These are phyloP conservation scores for Talaromyces sp. DNA, from an alignment of 2,329 filamentous ascomycete genomes.

Conservation along the genomic window DNA sequence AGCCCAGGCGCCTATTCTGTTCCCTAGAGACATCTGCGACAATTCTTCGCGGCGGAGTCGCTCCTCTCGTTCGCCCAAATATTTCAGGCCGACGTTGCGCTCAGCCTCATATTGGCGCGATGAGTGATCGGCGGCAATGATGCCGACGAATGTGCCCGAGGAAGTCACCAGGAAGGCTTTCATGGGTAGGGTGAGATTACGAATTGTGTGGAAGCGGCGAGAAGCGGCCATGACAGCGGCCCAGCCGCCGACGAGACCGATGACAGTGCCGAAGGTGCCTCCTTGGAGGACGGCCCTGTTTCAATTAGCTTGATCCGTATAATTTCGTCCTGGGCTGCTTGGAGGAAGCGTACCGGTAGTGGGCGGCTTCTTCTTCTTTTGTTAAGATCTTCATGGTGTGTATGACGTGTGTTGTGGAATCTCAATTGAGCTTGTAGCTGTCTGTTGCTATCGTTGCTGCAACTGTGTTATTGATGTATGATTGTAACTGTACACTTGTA, in stretches of 20 bases:
- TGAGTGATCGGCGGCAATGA: constrained; percentile 76
- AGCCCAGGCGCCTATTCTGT: constrained; percentile 70
- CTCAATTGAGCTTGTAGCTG: background rate
- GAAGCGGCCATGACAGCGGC: constrained; percentile 66
- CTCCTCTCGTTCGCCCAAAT: constrained; percentile 61
- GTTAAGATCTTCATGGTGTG: constrained; percentile 88
- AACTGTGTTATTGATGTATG: background rate
- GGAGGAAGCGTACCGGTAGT: constrained; percentile 62
- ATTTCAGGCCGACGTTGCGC: constrained; percentile 65
- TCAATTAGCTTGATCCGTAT: constrained; percentile 7
- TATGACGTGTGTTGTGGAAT: background rate
- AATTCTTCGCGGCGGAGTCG: constrained; percentile 55
- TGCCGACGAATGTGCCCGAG: constrained; percentile 76
- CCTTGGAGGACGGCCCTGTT: constrained; percentile 69
- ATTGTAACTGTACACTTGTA: too few species aligned
- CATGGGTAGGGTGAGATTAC: constrained; percentile 80
- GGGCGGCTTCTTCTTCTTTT: constrained; percentile 83
- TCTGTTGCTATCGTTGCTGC: background rate
- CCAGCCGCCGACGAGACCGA: constrained; percentile 65
- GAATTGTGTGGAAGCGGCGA: constrained; percentile 72
- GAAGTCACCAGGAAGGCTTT: constrained; percentile 86
- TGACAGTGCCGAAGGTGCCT: constrained; percentile 67
- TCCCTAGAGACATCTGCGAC: constrained; percentile 53
- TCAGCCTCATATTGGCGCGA: constrained; percentile 68
- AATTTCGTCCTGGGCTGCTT: background rate